Conservation (phyloP, 768 basidiomycete genomes). For the Strobilomyces echinocephalus region DNA sequence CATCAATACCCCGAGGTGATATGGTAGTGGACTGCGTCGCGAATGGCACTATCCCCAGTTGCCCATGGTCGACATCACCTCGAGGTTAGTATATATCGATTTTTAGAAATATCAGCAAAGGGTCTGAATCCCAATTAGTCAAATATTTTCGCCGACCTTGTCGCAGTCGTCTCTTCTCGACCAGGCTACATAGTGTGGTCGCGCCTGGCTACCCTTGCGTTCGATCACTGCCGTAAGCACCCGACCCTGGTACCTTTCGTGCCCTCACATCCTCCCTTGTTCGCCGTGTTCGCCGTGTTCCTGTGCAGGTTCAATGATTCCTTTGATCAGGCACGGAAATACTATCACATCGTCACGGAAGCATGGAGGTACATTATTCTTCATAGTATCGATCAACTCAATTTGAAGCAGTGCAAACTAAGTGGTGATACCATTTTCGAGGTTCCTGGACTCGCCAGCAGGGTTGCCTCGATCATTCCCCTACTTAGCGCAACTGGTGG, state of each 20-base stretch:
- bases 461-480: neutral
- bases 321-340: neutral
- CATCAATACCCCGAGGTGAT: neutral
- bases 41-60: no score
- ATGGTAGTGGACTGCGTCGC: neutral
- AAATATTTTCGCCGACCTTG: neutral
- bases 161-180: slow-evolving; percentile 2
- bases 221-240: slow-evolving; percentile 2
- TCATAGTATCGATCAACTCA: no score
- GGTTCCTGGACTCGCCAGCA: no score
- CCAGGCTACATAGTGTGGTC: slow-evolving; percentile 11
- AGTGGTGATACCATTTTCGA: neutral
- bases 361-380: neutral
- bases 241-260: neutral
- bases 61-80: slow-evolving; percentile 1
- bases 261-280: no score
- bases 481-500: neutral
- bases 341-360: neutral
- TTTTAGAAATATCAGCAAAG: neutral
- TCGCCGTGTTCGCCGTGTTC: no score
- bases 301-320: slow-evolving; percentile 2
- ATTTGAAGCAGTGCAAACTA: neutral
- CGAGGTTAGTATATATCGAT: neutral
- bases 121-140: neutral
- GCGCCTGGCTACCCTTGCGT: slow-evolving; percentile 8